Conservation (phyloP, 2,329 filamentous ascomycete species). For the Chaetomium olivaceum region DNA sequence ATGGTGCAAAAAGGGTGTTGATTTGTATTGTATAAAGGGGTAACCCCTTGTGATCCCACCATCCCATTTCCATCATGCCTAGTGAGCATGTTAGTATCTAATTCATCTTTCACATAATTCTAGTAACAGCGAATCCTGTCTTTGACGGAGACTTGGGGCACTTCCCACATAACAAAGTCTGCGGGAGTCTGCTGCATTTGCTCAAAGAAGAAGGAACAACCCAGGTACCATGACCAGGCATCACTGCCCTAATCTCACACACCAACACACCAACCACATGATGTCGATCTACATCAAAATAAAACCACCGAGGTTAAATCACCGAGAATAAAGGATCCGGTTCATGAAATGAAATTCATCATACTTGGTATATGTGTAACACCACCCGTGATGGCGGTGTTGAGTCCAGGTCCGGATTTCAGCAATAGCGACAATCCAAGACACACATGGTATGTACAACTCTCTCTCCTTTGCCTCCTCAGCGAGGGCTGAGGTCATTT, state of each 20-base stretch:
- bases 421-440: neutral
- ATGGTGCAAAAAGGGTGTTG: neutral
- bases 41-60: neutral
- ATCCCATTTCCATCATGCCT: neutral
- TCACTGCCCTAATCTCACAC: neutral
- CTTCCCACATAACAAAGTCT: neutral
- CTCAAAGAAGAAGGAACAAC: constrained; percentile 7
- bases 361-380: neutral
- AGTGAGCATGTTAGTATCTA: neutral
- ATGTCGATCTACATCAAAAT: neutral
- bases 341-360: neutral
- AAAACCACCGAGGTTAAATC: neutral
- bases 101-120: neutral
- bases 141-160: neutral
- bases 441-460: too few relatives aligned
- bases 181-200: neutral
- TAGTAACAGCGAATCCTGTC: neutral
- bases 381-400: neutral
- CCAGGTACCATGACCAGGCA: neutral
- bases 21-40: neutral
- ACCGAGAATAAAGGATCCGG: neutral
- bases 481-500: too few relatives aligned
- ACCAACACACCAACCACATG: too few relatives aligned
- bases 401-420: neutral
- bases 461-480: neutral